Conservation (phyloP, 2,329 filamentous ascomycete species). For the Xylariaceae sp. region DNA sequence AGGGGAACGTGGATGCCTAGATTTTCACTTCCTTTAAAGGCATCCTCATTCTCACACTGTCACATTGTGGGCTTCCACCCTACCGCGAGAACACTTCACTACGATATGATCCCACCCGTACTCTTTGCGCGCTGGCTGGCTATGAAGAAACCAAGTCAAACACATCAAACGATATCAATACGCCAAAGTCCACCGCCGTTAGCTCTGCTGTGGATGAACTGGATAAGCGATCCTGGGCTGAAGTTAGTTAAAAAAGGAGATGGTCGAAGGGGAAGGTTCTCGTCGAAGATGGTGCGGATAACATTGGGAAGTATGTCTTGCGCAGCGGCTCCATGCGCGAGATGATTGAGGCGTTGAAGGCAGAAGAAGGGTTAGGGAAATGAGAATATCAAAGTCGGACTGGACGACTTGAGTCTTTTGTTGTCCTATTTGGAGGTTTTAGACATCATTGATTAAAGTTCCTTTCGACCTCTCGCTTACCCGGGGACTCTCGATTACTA, state of each 20-base stretch:
- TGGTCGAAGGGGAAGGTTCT: slow-evolving; percentile 65
- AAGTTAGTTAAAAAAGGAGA: slow-evolving; percentile 61
- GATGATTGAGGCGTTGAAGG: slow-evolving; percentile 53
- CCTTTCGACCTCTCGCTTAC: slow-evolving; percentile 70
- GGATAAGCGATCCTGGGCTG: slow-evolving; percentile 68
- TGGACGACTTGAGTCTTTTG: slow-evolving; percentile 62
- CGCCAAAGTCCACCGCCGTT: slow-evolving; percentile 41
- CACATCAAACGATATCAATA: too few relatives aligned
- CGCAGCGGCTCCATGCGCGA: slow-evolving; percentile 57
- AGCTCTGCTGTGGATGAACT: slow-evolving; percentile 72
- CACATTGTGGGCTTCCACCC: too few relatives aligned
- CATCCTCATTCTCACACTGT: too few relatives aligned
- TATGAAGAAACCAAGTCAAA: too few relatives aligned
- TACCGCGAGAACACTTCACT: too few relatives aligned
- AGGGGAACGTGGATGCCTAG: too few relatives aligned
- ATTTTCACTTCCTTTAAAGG: too few relatives aligned
- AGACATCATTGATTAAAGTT: slow-evolving; percentile 52
- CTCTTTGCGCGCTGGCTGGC: too few relatives aligned
- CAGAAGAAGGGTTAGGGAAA: slow-evolving; percentile 57
- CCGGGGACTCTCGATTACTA: slow-evolving; percentile 66
- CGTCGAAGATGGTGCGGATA: slow-evolving; percentile 58
- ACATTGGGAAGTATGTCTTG: slow-evolving; percentile 65
- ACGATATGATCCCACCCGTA: too few relatives aligned
- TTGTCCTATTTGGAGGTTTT: slow-evolving; percentile 65
- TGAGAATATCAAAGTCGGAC: slow-evolving; percentile 57